A percentile compares a stretch with the other conserved stretches of the same genome.
Evolutionary conservation across 2,329 filamentous ascomycete species (phyloP).

Genomic region (Chrysoporthe cubensis): DNA sequence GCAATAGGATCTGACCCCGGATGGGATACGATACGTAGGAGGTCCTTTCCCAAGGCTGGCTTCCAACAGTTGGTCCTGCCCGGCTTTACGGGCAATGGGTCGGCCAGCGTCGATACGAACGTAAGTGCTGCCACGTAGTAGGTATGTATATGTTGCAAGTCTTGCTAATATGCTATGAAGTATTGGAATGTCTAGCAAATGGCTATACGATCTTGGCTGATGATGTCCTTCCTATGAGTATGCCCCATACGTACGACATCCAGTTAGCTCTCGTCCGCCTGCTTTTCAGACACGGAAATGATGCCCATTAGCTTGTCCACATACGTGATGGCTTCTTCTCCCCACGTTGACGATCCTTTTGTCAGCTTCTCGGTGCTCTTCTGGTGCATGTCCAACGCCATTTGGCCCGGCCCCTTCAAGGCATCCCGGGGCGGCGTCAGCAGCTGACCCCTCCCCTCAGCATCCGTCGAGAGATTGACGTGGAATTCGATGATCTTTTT

Average conservation of each 20-base stretch:
- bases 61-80: too few species aligned
- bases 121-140: background rate
- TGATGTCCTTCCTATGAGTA: background rate
- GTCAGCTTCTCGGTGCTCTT: slow-evolving; percentile 32
- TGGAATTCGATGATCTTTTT: slow-evolving; percentile 33
- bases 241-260: background rate
- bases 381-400: slow-evolving; percentile 39
- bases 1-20: too few species aligned
- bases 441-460: slow-evolving; percentile 14
- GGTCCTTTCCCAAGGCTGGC: too few species aligned
- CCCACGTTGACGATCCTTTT: slow-evolving; percentile 28
- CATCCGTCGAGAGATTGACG: slow-evolving; percentile 24
- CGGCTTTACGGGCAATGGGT: too few species aligned
- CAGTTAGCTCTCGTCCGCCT: background rate
- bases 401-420: slow-evolving; percentile 34
- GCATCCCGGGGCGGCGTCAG: slow-evolving; percentile 29
- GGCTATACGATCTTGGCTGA: background rate
- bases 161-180: background rate
- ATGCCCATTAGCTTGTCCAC: slow-evolving; percentile 10
- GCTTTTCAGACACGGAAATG: background rate
- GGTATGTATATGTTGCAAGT: background rate
- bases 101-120: too few species aligned
- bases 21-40: too few species aligned
- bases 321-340: slow-evolving; percentile 7
- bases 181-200: background rate